Conservation (phyloP, 495 filamentous ascomycete genomes). For the Parachaetomium inaequale region DNA sequence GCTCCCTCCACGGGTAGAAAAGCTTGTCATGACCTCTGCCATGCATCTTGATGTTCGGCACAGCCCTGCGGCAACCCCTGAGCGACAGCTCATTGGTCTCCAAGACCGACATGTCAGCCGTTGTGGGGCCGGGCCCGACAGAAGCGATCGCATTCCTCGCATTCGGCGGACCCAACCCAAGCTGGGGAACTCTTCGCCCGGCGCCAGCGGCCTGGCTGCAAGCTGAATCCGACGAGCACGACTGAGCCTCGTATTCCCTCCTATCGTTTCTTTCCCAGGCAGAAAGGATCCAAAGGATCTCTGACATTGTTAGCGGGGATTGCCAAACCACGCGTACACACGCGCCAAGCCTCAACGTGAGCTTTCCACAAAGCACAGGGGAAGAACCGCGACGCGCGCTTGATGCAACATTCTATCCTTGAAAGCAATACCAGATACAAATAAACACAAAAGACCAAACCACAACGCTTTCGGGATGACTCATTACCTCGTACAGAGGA, state of each 20-base stretch:
- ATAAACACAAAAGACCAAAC: constrained; percentile 1
- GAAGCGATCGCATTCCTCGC: constrained; percentile 2
- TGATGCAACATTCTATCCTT: constrained; percentile 8
- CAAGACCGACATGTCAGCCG: not conserved
- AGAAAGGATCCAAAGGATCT: too few species aligned
- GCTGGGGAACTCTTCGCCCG: not conserved
- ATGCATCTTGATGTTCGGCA: not conserved
- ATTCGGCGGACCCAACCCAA: not conserved
- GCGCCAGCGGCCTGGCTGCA: not conserved
- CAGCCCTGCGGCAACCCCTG: not conserved
- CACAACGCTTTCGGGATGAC: not conserved
- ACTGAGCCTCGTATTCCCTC: too few species aligned
- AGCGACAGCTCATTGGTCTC: not conserved
- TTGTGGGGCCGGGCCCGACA: not conserved
- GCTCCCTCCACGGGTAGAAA: not conserved
- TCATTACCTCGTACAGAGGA: not conserved
- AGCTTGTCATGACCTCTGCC: not conserved
- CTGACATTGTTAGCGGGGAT: too few species aligned
- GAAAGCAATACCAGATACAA: not conserved
- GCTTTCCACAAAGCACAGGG: not conserved
- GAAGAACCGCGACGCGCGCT: not conserved
- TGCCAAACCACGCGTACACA: not conserved
- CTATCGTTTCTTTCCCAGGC: not conserved
- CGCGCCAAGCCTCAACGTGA: not conserved
- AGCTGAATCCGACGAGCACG: not conserved